Percentiles rank a stretch among this genome's conserved stretches.
These are phyloP conservation scores for Paecilomyces sp. DNA, from an alignment of 2,329 filamentous ascomycete species.

Conservation along the genomic window DNA sequence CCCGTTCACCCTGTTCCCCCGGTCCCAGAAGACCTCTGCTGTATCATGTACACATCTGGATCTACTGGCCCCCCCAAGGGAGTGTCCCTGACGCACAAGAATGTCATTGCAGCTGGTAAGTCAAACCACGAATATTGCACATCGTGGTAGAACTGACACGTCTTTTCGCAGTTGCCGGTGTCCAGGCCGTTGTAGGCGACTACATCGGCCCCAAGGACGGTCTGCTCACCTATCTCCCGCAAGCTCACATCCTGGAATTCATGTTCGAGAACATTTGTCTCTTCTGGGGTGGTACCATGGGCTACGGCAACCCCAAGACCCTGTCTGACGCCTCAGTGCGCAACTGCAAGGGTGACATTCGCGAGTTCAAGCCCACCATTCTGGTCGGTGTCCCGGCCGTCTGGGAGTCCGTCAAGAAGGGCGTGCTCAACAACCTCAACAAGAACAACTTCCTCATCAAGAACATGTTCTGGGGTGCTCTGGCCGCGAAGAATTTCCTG, in stretches of 20 bases:
- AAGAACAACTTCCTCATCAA: constrained; percentile 61
- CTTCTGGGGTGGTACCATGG: constrained; percentile 84
- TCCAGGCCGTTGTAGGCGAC: constrained; percentile 68
- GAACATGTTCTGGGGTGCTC: constrained; percentile 69
- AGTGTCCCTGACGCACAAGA: constrained; percentile 72
- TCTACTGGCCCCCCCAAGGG: constrained; percentile 87
- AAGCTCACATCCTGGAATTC: constrained; percentile 95
- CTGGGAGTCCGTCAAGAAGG: constrained; percentile 97
- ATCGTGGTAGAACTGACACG: constrained; percentile 6
- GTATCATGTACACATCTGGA: constrained; percentile 76
- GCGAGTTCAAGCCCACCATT: constrained; percentile 80
- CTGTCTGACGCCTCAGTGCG: constrained; percentile 78
- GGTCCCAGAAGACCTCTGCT: constrained; percentile 69
- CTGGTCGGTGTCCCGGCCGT: constrained; percentile 93
- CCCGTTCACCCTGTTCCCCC: constrained; percentile 65
- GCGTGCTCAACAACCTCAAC: constrained; percentile 73
- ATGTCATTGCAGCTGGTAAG: constrained; percentile 70
- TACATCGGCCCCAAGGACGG: constrained; percentile 71
- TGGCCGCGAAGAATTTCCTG: constrained; percentile 55
- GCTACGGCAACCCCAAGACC: constrained; percentile 86
- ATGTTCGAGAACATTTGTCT: constrained; percentile 88
- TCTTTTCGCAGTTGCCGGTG: constrained; percentile 59
- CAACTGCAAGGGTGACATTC: constrained; percentile 90
- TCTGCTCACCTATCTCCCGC: constrained; percentile 83
- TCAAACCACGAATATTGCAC: constrained; percentile 8